Conservation (phyloP, 2,329 filamentous ascomycete genomes). For the Aplosporella prunicola region DNA sequence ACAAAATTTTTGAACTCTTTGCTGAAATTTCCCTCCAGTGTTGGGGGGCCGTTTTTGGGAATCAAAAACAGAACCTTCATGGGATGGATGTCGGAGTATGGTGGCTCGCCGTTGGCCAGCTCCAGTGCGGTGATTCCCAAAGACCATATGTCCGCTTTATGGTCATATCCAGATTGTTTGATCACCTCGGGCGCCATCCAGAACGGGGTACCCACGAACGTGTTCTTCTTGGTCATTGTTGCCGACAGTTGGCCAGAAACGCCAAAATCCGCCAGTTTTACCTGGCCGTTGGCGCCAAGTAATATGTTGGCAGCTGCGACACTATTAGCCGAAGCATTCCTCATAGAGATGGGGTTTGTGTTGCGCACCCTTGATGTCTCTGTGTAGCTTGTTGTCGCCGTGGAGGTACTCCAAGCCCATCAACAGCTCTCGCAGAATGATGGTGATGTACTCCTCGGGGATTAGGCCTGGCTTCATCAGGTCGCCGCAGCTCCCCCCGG, state of each 20-base stretch:
- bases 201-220: slow-evolving; percentile 94
- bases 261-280: slow-evolving; percentile 94
- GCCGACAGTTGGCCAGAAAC: slow-evolving; percentile 93
- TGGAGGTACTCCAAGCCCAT: slow-evolving; percentile 89
- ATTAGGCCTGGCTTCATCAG: slow-evolving; percentile 90
- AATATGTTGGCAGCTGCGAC: slow-evolving; percentile 78
- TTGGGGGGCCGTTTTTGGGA: slow-evolving; percentile 82
- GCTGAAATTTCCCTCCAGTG: slow-evolving; percentile 47
- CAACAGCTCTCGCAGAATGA: slow-evolving; percentile 83
- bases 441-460: slow-evolving; percentile 91
- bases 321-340: slow-evolving; percentile 4
- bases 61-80: slow-evolving; percentile 98
- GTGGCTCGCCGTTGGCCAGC: slow-evolving; percentile 82
- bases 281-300: slow-evolving; percentile 80
- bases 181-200: slow-evolving; percentile 99
- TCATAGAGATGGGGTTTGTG: slow-evolving; percentile 1
- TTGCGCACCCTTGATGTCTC: slow-evolving; percentile 82
- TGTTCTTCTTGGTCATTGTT: slow-evolving; percentile 99
- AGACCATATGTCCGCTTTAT: slow-evolving; percentile 97
- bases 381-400: slow-evolving; percentile 87
- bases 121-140: slow-evolving; percentile 90
- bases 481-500: slow-evolving; percentile 90
- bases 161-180: slow-evolving; percentile 94
- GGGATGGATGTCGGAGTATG: slow-evolving; percentile 91
- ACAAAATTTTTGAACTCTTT: slow-evolving; percentile 43